phyloP scores from a whole-genome alignment of 2,329 filamentous ascomycete species.

The Aspergillus floridensis region DNA sequence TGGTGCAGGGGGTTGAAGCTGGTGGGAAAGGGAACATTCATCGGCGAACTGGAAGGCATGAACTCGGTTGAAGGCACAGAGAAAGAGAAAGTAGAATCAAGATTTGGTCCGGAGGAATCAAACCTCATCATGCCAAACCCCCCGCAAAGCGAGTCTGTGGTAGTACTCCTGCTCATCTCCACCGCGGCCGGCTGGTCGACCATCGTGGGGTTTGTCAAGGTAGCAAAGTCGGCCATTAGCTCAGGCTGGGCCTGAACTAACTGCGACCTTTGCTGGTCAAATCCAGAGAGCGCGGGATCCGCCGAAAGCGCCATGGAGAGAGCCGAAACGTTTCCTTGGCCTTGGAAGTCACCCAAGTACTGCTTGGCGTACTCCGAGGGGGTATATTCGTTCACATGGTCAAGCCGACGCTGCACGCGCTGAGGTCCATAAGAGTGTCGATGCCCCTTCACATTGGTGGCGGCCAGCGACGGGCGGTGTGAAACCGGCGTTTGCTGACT shows the following conservation, averaged over 20 bases:
- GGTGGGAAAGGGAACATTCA: slow-evolving; percentile 30
- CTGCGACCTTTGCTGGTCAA: slow-evolving; percentile 15
- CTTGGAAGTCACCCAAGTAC: slow-evolving; percentile 32
- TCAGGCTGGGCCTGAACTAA: slow-evolving; percentile 20
- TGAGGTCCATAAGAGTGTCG: slow-evolving; percentile 33
- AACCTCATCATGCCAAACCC: slow-evolving; percentile 46
- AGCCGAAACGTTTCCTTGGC: slow-evolving; percentile 21
- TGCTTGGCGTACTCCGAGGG: slow-evolving; percentile 43
- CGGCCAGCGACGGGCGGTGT: slow-evolving; percentile 26
- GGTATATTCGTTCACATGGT: slow-evolving; percentile 43
- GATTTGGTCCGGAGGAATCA: slow-evolving; percentile 39
- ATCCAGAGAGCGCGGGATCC: slow-evolving; percentile 26
- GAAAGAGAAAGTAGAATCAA: slow-evolving; percentile 31
- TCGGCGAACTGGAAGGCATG: slow-evolving; percentile 26
- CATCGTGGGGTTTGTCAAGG: slow-evolving; percentile 10
- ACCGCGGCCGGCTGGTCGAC: slow-evolving; percentile 32
- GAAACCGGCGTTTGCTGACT: slow-evolving; percentile 38
- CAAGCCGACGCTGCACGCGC: slow-evolving; percentile 27
- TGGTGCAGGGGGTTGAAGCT: slow-evolving; percentile 22
- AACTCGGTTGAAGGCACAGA: slow-evolving; percentile 30
- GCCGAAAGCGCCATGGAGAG: slow-evolving; percentile 25
- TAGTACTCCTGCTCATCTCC: slow-evolving; percentile 47
- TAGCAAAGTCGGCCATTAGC: slow-evolving; percentile 7
- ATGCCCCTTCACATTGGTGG: slow-evolving; percentile 25
- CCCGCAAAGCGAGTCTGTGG: slow-evolving; percentile 46